These are phyloP conservation scores for Chlamydomonas eustigma DNA, from an alignment of 139 green algal genomes.

Conservation along the genomic window DNA sequence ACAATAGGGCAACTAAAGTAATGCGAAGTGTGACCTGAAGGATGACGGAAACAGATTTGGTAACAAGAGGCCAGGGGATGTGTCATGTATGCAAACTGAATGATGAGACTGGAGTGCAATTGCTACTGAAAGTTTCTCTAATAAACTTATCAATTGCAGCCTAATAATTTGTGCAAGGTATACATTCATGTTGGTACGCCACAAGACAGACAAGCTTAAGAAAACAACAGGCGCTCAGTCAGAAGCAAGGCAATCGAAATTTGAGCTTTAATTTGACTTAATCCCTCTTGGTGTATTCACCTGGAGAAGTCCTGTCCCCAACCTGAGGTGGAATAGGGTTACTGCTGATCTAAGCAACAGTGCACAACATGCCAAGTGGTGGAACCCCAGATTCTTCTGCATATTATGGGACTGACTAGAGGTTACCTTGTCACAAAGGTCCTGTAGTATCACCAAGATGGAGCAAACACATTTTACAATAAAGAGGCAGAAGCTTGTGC, in stretches of 20 bases:
- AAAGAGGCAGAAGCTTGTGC: not conserved
- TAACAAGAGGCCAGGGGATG: not conserved
- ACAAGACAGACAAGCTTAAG: too few relatives aligned
- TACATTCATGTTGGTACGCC: not conserved
- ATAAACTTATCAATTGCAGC: not conserved
- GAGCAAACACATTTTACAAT: not conserved
- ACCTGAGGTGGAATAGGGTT: constrained; percentile 42
- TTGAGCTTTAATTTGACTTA: not conserved
- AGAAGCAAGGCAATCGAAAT: not conserved
- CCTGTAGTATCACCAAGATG: constrained; percentile 26
- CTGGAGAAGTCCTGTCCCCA: constrained; percentile 13
- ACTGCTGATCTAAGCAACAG: constrained; percentile 59
- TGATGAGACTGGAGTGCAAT: not conserved
- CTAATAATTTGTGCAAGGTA: not conserved
- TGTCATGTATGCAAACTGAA: not conserved
- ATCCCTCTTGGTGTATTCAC: not conserved
- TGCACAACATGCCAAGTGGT: constrained; percentile 64
- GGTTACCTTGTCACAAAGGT: constrained; percentile 63
- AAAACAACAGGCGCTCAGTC: not conserved
- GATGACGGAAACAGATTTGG: not conserved
- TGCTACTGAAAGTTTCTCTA: not conserved
- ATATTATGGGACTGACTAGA: constrained; percentile 55
- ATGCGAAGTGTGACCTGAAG: not conserved
- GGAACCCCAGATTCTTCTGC: constrained; percentile 62
- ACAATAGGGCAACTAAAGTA: not conserved